Conservation (phyloP, 1,284 basidiomycete genomes). For the Fomitopsis palustris region DNA sequence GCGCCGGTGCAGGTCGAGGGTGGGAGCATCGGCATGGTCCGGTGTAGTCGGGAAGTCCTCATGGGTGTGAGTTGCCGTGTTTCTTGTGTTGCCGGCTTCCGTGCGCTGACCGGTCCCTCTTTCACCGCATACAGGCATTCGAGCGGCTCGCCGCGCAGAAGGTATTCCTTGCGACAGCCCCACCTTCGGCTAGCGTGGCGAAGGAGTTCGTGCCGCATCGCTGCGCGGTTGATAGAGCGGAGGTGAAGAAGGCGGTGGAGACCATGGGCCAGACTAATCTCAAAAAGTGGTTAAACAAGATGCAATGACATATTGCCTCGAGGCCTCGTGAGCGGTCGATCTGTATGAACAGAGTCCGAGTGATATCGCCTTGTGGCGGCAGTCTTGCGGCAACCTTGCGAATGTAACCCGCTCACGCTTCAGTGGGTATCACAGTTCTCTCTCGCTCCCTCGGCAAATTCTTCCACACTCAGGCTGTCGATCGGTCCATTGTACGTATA, state of each 20-base stretch:
- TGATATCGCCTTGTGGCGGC: not conserved
- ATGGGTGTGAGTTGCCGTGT: conserved; percentile 45
- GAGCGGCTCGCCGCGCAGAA: conserved; percentile 53
- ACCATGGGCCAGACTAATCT: conserved; percentile 63
- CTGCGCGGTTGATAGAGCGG: conserved; percentile 51
- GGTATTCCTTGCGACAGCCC: conserved; percentile 47
- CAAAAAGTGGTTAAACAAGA: conserved; percentile 72
- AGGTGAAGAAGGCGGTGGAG: conserved; percentile 65
- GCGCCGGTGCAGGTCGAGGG: conserved; percentile 74
- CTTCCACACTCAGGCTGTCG: too few relatives aligned
- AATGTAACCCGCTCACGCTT: not conserved
- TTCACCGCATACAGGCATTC: conserved; percentile 51
- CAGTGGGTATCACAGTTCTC: not conserved
- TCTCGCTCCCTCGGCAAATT: too few relatives aligned
- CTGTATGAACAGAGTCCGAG: not conserved
- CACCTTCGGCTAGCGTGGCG: conserved; percentile 42
- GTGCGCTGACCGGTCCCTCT: not conserved
- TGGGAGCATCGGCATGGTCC: conserved; percentile 71
- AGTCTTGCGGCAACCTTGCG: not conserved
- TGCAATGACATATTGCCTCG: conserved; percentile 24
- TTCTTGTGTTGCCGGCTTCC: not conserved
- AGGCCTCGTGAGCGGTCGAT: not conserved
- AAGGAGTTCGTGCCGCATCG: conserved; percentile 69
- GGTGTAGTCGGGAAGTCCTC: conserved; percentile 58
- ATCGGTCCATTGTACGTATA: too few relatives aligned